Evolutionary conservation across 2,329 filamentous ascomycete genomes (phyloP).

Genomic region (Xylaria sp.): DNA sequence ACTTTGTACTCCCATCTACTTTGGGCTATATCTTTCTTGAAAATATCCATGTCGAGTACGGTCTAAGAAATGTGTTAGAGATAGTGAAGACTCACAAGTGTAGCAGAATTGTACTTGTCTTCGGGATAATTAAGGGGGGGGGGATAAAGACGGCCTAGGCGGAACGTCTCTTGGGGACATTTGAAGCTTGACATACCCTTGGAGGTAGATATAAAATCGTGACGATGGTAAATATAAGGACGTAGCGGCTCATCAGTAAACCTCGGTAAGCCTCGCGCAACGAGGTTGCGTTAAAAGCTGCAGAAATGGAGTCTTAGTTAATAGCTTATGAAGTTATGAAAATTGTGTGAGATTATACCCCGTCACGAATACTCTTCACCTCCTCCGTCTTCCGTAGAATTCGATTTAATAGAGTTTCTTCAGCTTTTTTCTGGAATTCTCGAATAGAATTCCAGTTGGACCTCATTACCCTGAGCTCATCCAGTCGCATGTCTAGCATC

Average conservation of each 20-base stretch:
- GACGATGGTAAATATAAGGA: slow-evolving; percentile 20
- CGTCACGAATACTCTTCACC: slow-evolving; percentile 21
- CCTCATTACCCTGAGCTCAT: not conserved
- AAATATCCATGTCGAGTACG: slow-evolving; percentile 8
- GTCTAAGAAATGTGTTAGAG: not conserved
- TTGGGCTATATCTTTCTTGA: slow-evolving; percentile 7
- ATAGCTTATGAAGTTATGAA: not conserved
- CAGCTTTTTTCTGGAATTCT: not conserved
- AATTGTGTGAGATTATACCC: slow-evolving; percentile 1
- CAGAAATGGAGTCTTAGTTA: not conserved
- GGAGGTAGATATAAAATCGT: slow-evolving; percentile 21
- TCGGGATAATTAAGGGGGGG: too few relatives aligned
- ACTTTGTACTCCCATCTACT: slow-evolving; percentile 15
- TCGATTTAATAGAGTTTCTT: not conserved
- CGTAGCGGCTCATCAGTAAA: slow-evolving; percentile 1
- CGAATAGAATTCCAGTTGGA: slow-evolving; percentile 5
- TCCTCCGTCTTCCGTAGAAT: slow-evolving; percentile 15
- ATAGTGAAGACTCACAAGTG: too few relatives aligned
- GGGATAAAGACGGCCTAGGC: too few relatives aligned
- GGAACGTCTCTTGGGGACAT: not conserved
- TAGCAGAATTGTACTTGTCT: too few relatives aligned
- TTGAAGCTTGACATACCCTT: not conserved
- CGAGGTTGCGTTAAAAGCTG: slow-evolving; percentile 19
- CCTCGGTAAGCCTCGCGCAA: not conserved
- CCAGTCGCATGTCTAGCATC: not conserved